Conservation (phyloP, 306 rosid species). For the Ormosia emarginata region DNA sequence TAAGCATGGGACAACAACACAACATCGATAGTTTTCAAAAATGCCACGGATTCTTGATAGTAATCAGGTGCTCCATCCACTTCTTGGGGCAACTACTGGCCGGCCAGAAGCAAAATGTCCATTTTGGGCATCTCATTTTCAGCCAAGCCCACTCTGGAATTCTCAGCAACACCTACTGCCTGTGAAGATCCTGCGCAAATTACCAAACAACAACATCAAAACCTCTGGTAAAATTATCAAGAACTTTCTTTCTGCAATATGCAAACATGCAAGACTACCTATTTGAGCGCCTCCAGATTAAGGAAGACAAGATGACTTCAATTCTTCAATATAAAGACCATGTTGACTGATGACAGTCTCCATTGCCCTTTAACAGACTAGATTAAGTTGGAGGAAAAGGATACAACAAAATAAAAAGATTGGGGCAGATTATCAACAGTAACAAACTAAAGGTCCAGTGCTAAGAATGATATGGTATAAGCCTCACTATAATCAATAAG, state of each 20-base stretch:
- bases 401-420: not conserved
- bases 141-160: conserved; percentile 61
- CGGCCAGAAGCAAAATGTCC: conserved; percentile 71
- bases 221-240: conserved; percentile 2
- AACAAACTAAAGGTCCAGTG: conserved; percentile 5
- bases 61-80: conserved; percentile 66
- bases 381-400: conserved; percentile 19
- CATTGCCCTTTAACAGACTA: conserved; percentile 78
- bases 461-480: not conserved
- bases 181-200: conserved; percentile 77
- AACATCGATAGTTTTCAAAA: too few species aligned
- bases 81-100: conserved; percentile 80
- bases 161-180: conserved; percentile 51
- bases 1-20: too few species aligned
- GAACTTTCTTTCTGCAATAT: conserved; percentile 25
- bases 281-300: conserved; percentile 68
- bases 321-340: conserved; percentile 95
- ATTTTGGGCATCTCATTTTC: conserved; percentile 71
- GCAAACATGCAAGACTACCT: conserved; percentile 38
- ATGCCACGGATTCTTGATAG: conserved; percentile 86
- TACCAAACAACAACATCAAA: conserved; percentile 16
- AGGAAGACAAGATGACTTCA: conserved; percentile 90
- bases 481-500: conserved; percentile 8
- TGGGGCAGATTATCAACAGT: not conserved
- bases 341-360: conserved; percentile 95